Evolutionary conservation across 2,329 filamentous ascomycete species (phyloP).

Genomic region (Parastagonospora nodorum): DNA sequence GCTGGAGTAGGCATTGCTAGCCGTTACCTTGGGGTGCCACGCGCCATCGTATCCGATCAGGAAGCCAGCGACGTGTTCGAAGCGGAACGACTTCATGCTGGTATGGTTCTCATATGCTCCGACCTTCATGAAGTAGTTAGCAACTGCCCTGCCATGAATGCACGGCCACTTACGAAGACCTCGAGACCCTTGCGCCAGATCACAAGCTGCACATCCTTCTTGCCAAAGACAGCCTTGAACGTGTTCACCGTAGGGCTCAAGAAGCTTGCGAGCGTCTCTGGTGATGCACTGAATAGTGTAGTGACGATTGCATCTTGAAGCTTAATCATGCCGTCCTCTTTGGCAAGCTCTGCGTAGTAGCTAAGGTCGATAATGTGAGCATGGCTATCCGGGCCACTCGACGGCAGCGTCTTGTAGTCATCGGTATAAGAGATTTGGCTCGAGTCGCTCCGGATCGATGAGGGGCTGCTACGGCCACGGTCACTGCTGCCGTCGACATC

Average conservation of each 20-base stretch:
- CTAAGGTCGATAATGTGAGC: constrained; percentile 7
- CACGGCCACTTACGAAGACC: constrained; percentile 15
- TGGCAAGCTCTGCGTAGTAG: no score
- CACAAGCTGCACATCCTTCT: constrained; percentile 16
- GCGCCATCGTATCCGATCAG: constrained; percentile 25
- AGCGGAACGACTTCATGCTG: constrained; percentile 9
- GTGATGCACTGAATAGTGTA: constrained; percentile 12
- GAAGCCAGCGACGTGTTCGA: constrained; percentile 21
- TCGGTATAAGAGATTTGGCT: constrained; percentile 3
- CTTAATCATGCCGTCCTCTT: neutral
- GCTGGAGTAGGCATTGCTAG: constrained; percentile 14
- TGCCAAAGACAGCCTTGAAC: constrained; percentile 21
- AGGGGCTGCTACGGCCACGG: neutral
- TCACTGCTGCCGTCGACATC: neutral
- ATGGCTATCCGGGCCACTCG: neutral
- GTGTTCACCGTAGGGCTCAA: constrained; percentile 11
- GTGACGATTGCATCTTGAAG: constrained; percentile 24
- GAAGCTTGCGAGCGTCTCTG: constrained; percentile 8
- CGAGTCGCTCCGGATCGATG: neutral
- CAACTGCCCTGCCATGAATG: neutral
- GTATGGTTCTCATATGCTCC: constrained; percentile 20
- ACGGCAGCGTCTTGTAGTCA: constrained; percentile 6
- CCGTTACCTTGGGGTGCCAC: constrained; percentile 17
- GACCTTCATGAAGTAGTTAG: constrained; percentile 6
- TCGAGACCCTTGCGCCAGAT: constrained; percentile 27